Base-by-base conservation (phyloP, 2,329 filamentous ascomycete species). In the Colletotrichum spinosum region DNA sequence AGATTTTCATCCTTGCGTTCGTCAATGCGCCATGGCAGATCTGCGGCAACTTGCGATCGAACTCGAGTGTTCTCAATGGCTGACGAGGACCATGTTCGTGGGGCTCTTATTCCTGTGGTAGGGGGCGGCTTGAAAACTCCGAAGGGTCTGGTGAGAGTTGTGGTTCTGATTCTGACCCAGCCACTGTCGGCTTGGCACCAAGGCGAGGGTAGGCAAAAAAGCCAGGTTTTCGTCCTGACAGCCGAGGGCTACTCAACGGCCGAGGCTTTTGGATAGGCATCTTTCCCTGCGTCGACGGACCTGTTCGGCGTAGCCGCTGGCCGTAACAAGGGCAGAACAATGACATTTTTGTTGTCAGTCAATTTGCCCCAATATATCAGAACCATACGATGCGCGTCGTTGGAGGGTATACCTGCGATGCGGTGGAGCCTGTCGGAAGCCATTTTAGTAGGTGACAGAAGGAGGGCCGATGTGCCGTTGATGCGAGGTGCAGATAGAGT, bases 1-100 rank as follows among this genome's bases (percentile, higher is more conserved):
- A 66, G 52, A 66, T 66, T 66, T 66, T 66, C 59, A 66, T 54
- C 58, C 63, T 66, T 53, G 63, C 59, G 46, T 66, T 61, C 57
- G 53, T 59, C 55, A 63, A 53, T 65, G 58, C 57, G 53, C 58
- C 52, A 57, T 57, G 59, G 59, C 53, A 66, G 63, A 66, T 66
- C 63, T 63, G 58, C 53, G 59, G 63, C 59, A 63, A 53, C 63
- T 63, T 57, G 53, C 63, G 63, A 66, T 66, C 63, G 62, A 62
- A 62, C 52, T 48, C 62, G 55, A 52, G 62, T 45, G 57, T 37
- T 61, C 34, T 56, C 37, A 56, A 53, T 62, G 62, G 62, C 48
- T 57, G 59, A 33, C 50, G 15, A 34, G 48, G 46, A 37, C 46
- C 59, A 25, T 46, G 58, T 48, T 57, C 59, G 59, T 63, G 63